Base-by-base conservation (phyloP, 257 asterid genomes). In the Solanum okadae region DNA sequence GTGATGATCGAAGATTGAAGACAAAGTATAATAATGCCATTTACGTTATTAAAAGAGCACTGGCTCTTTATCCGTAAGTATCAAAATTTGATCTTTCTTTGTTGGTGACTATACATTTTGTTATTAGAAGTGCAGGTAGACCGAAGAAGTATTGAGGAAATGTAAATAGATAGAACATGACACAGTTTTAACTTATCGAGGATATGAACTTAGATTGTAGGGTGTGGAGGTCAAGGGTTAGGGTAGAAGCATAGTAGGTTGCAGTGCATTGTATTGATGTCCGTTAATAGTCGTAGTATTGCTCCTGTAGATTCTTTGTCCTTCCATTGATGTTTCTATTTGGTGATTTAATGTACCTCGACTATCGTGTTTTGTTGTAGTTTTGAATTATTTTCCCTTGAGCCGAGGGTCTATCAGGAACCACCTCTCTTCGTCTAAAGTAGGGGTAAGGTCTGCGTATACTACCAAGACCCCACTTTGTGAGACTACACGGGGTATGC, bases 21-120 rank as follows among this genome's bases (percentile, higher is more conserved):
- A 95, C 96, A 2, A 96, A 96, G 95, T 96, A 94, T 91, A 92
- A 90, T 90, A 96, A 94, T 86, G 98, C 99, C 90, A 92, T 96
- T 90, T 91, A 93, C 87, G 98, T 95, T 56, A 96, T 96, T 90
- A 95, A 83, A 91, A 92, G 98, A 90, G 96, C 98, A 86, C 93
- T 96, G 49, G 98, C 98, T 87, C 98, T 95, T 86, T 95, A 95
- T 92, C 84, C 97, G 98, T 96, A 93, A 42, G 95, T 78, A 70
- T 72, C 88, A 33, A 68, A 67, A 76, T 91, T 73, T 73, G 42
- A 35, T 20, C 8, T 35, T 20, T 73, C 73, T 86, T 31, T 34
- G 25, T 20, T 73, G 14, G 5, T 34, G 6, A 10, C 29, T 10
- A 5, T 2, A 5, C 16, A 35, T 75, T 75, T 75, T 75, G 46